Base-by-base conservation (phyloP, 2,329 filamentous ascomycete species). In the Fusarium sterilihyphosum region DNA sequence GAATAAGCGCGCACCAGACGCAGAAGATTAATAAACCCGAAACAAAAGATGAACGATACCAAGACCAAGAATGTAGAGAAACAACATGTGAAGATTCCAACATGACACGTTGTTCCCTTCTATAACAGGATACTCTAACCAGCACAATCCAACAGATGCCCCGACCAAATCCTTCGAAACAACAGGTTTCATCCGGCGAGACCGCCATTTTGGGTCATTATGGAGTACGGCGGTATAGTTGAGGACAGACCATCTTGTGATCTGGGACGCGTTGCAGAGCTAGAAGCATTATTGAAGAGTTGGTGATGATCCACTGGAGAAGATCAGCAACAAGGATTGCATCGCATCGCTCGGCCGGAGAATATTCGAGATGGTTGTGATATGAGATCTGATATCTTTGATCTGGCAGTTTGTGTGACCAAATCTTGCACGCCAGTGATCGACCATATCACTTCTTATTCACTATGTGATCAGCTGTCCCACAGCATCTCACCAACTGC, bases 221-320 rank as follows among this genome's bases (percentile, higher is more conserved):
- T 44, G 12, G 31, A 24, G 20, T 13, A 59, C 53, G 47, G 37
- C 37, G 47, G 53, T 33, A 59, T 31, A 10, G 40, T 18, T 16
- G 13, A 61, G 62, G 31, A 47, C 59, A 44, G 71, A 18, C 66
- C 70, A 71, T 50, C 57, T 46, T 38, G 43, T 60, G 70, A 46
- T 49, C 70, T 53, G 66, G 33, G 60, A 29, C 22, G 24, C 31
- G 41, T 50, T 49, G 58, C 46, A 71, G 44, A 60, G 41, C n/a
- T 22, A 40, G 56, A 59, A 65, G 43, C 35, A 40, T 38, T 37
- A n/a, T 18, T 40, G 22, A 40, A 56, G 26, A 43, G 13, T 29
- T 40, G 24, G 22, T 16, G 26, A 50, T 54, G n/a, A 56, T 70
- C 60, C 53, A 60, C 60, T 49, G 22, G 29, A 26, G 31, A 37